Base-by-base conservation (phyloP, 495 filamentous ascomycete genomes). In the Daldinia caldariorum region DNA sequence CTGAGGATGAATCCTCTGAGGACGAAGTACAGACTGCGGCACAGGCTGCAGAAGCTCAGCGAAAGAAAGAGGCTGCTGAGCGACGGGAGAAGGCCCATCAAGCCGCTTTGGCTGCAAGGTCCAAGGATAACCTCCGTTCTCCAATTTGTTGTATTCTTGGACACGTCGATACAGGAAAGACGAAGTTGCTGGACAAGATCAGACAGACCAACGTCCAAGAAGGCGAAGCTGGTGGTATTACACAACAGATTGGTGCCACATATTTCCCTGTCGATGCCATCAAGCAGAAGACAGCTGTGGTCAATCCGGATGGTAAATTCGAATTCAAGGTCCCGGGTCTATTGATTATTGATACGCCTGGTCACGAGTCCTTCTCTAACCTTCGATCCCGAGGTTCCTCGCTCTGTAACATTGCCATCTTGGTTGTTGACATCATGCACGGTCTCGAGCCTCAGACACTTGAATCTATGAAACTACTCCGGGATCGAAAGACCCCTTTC, bases 361-460 rank as follows among this genome's bases (percentile, higher is more conserved):
- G 96, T 83, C 96, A 99, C 92, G 96, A 99, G 86, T 98, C 95
- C 71, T 99, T 99, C 88, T 96, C 94, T 60, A 99, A 99, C 82
- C 79, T 99, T 65, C 91, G 96, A 63, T 97, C 94, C 62, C 87
- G 96, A 81, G 96, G 96, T 79, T 97, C 94, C 41, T 97, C 94
- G 51, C 89, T 99, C 56, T 99, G 96, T 80, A 99, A 99, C 83
- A 98, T 99, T 81, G 96, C 96, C 75, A 99, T 99, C 77, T 83
- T 99, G 65, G 96, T 99, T 22, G 94, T 99, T 70, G 96, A 99
- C 86, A 99, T 99, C 76, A 99, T 99, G 96, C 96, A 99, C 85
- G 96, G 96, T 76, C 88, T 99, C 53, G 96, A 99, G 79, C 96
- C 93, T 14, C 96, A 99, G 79, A 99, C 96, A 26, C 86, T 98